Percentiles rank a stretch among this genome's conserved stretches.
Evolutionary conservation across 2,329 filamentous ascomycete genomes (phyloP).

Genomic region (Ceratocystis harringtonii): DNA sequence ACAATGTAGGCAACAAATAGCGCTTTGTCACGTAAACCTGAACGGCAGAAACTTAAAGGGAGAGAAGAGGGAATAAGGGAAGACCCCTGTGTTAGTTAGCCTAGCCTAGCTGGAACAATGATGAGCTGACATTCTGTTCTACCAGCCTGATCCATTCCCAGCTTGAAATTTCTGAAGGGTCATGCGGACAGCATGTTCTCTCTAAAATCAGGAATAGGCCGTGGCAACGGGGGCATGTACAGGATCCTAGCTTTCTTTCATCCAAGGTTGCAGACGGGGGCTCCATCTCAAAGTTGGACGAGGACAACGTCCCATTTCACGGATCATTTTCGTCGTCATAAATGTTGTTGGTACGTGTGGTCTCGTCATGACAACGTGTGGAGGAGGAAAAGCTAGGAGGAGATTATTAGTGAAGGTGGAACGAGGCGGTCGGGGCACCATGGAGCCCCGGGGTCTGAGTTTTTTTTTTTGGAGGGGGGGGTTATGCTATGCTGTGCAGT

Average conservation of each 20-base stretch:
- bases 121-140: neutral
- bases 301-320: neutral
- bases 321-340: neutral
- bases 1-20: too few species aligned
- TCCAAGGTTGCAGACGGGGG: neutral
- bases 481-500: neutral
- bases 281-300: neutral
- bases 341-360: neutral
- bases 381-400: neutral
- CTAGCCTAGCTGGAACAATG: neutral
- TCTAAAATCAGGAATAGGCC: neutral
- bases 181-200: conserved; percentile 1
- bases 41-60: neutral
- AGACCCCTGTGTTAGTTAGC: neutral
- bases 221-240: neutral
- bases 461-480: neutral
- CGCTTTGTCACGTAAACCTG: too few species aligned
- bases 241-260: conserved; percentile 5
- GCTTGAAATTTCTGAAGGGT: conserved; percentile 2
- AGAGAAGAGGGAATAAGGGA: neutral
- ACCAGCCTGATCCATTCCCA: neutral
- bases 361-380: neutral
- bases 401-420: neutral
- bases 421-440: neutral
- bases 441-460: neutral